Percentiles rank a stretch among this genome's conserved stretches.
Evolutionary conservation across 805 yeast genomes (phyloP).

Genomic region (Cyberlindnera bimundalis): DNA sequence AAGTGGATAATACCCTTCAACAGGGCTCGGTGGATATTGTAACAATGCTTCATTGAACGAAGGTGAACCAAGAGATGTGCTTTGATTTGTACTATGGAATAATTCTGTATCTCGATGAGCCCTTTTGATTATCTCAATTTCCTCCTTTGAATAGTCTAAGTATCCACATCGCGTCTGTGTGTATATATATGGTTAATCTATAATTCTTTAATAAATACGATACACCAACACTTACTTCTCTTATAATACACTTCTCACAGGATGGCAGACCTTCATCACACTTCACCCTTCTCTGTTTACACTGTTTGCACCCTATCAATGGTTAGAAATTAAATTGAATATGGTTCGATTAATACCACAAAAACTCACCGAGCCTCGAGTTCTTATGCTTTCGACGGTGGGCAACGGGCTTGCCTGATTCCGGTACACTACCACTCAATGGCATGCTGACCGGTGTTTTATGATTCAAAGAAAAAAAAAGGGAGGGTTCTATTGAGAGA

Average conservation of each 20-base stretch:
- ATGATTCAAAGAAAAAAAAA: too few species aligned
- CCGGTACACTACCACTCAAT: too few species aligned
- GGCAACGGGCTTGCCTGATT: background rate
- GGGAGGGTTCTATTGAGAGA: too few species aligned
- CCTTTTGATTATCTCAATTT: slow-evolving; percentile 13
- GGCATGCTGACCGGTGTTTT: too few species aligned
- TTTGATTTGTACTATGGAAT: too few species aligned
- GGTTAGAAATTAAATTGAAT: background rate
- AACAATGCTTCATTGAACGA: too few species aligned
- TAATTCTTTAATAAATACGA: too few species aligned
- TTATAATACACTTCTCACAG: slow-evolving; percentile 45
- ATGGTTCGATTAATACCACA: background rate
- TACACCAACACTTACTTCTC: slow-evolving; percentile 24
- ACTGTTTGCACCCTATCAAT: slow-evolving; percentile 56
- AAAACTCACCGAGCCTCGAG: slow-evolving; percentile 33
- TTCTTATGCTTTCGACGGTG: slow-evolving; percentile 57
- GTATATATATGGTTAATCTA: too few species aligned
- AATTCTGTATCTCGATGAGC: slow-evolving; percentile 13
- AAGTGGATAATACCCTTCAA: too few species aligned
- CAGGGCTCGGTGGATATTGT: background rate
- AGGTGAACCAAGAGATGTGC: too few species aligned
- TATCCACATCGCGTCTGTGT: slow-evolving; percentile 1
- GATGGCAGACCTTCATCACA: slow-evolving; percentile 60
- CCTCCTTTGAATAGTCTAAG: slow-evolving; percentile 5
- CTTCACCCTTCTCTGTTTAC: slow-evolving; percentile 56